Evolutionary conservation across 495 filamentous ascomycete species (phyloP).

Genomic region (Penicillium arizonense): DNA sequence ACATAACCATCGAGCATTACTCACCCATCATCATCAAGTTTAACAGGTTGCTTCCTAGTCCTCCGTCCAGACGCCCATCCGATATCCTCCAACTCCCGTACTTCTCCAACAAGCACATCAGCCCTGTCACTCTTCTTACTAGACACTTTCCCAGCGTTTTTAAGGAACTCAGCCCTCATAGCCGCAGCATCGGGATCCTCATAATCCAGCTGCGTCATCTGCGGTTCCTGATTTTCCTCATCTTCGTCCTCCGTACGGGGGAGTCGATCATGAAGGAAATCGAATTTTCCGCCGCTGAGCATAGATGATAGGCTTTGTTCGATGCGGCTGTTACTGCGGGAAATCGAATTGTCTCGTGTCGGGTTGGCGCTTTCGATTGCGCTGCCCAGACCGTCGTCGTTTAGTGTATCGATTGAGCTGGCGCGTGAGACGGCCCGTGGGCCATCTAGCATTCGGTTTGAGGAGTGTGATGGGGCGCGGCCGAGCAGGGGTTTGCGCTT

Average conservation of each 20-base stretch:
- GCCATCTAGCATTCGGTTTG: conserved; percentile 22
- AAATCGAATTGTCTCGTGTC: conserved; percentile 29
- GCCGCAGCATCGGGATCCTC: conserved; percentile 51
- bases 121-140: conserved; percentile 26
- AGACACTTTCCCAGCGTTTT: conserved; percentile 38
- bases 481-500: conserved; percentile 48
- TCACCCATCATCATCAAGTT: conserved; percentile 21
- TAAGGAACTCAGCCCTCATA: conserved; percentile 47
- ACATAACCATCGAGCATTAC: conserved; percentile 6
- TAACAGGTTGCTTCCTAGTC: conserved; percentile 36
- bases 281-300: conserved; percentile 32
- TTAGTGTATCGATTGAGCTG: conserved; percentile 55
- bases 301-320: conserved; percentile 34
- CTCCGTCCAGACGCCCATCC: conserved; percentile 38
- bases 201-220: conserved; percentile 55
- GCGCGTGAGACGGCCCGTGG: conserved; percentile 37
- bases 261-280: conserved; percentile 26
- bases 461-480: conserved; percentile 44
- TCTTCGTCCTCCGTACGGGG: conserved; percentile 27
- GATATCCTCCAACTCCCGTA: conserved; percentile 34
- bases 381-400: conserved; percentile 51
- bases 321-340: conserved; percentile 22
- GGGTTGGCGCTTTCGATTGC: conserved; percentile 36
- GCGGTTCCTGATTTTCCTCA: conserved; percentile 35
- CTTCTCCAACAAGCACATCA: conserved; percentile 25